Conservation (phyloP, 106 monocot species). For the Platanthera zijinensis region DNA sequence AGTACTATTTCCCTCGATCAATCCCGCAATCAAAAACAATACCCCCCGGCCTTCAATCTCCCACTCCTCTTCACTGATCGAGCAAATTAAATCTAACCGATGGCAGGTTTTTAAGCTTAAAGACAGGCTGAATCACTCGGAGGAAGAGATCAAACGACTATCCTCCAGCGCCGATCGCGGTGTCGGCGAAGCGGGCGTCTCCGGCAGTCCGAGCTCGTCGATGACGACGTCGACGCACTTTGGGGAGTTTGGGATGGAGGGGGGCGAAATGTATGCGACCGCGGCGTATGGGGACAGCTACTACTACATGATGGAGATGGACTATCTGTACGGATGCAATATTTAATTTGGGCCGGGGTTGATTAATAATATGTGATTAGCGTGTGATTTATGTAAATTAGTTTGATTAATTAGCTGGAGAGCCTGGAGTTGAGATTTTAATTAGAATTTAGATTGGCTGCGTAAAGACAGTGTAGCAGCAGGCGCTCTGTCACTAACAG, state of each 20-base stretch:
- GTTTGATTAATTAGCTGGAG: not conserved
- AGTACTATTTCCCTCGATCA: too few species aligned
- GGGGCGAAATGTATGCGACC: slow-evolving; percentile 10
- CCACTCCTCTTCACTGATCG: too few species aligned
- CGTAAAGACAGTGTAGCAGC: not conserved
- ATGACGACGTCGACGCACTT: slow-evolving; percentile 8
- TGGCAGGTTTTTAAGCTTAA: slow-evolving; percentile 36
- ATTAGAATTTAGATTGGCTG: not conserved
- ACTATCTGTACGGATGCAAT: slow-evolving; percentile 8
- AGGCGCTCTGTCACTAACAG: not conserved
- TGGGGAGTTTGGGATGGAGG: slow-evolving; percentile 10
- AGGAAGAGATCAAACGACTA: slow-evolving; percentile 32
- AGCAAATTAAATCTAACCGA: not conserved
- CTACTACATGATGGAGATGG: slow-evolving; percentile 15
- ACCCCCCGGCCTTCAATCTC: not conserved
- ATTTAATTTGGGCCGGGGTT: too few species aligned
- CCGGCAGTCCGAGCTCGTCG: slow-evolving; percentile 17
- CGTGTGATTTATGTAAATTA: slow-evolving; percentile 11
- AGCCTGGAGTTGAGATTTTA: not conserved
- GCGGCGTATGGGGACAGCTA: slow-evolving; percentile 5
- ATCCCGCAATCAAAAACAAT: not conserved
- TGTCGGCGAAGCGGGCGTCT: not conserved
- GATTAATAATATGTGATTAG: not conserved
- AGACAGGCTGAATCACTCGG: slow-evolving; percentile 24
- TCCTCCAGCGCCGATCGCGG: not conserved